These are phyloP conservation scores for Fusarium anthophilum DNA, from an alignment of 2,329 filamentous ascomycete species.

Conservation along the genomic window DNA sequence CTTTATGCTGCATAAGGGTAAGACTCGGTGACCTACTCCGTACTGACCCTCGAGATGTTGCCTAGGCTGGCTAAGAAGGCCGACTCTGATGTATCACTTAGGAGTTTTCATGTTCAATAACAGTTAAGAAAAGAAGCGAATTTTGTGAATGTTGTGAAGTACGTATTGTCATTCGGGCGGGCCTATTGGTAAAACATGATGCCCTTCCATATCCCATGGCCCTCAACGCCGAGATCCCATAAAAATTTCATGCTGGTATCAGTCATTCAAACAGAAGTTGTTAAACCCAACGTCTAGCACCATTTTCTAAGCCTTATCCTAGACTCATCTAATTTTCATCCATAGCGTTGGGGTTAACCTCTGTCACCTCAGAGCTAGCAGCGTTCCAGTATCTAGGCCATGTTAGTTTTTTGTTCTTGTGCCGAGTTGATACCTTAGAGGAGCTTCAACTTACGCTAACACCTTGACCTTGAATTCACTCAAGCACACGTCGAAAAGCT, in stretches of 20 bases:
- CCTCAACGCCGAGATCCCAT: constrained; percentile 50
- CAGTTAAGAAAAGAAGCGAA: constrained; percentile 22
- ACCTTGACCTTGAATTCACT: constrained; percentile 89
- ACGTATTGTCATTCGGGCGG: constrained; percentile 41
- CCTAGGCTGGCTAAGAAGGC: constrained; percentile 27
- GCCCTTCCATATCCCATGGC: constrained; percentile 45
- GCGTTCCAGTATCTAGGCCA: constrained; percentile 67
- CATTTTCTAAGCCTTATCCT: constrained; percentile 21
- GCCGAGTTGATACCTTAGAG: neutral
- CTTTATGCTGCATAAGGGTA: constrained; percentile 55
- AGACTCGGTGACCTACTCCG: constrained; percentile 51
- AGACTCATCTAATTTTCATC: constrained; percentile 42
- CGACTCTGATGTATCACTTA: constrained; percentile 40
- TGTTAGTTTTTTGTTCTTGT: constrained; percentile 13
- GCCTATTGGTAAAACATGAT: constrained; percentile 44
- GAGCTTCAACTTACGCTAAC: constrained; percentile 67
- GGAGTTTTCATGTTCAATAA: constrained; percentile 35
- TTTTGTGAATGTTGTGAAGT: constrained; percentile 27
- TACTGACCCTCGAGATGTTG: constrained; percentile 42
- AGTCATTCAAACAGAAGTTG: constrained; percentile 46
- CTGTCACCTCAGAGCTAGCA: constrained; percentile 66
- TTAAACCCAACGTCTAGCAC: constrained; percentile 41
- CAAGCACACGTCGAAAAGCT: constrained; percentile 90
- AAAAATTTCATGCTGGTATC: constrained; percentile 48
- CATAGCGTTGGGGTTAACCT: constrained; percentile 56